phyloP scores from a whole-genome alignment of 2,329 filamentous ascomycete genomes.

The Alternaria hordeiaustralica region DNA sequence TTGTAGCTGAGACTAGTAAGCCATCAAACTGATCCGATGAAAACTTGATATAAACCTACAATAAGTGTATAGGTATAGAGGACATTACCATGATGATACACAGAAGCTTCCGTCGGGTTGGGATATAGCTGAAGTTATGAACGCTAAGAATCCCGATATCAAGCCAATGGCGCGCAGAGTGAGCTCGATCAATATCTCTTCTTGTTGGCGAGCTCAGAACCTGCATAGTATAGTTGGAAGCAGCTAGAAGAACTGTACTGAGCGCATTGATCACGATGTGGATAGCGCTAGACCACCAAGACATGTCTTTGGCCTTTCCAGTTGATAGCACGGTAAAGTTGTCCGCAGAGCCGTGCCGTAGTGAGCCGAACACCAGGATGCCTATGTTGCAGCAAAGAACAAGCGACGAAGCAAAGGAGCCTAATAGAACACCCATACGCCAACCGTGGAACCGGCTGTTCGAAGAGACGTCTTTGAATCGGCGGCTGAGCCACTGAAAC shows the following conservation, averaged over 20 bases:
- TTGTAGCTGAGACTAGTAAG: not conserved
- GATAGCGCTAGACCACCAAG: constrained; percentile 15
- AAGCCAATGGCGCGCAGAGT: constrained; percentile 47
- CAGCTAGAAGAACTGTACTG: constrained; percentile 36
- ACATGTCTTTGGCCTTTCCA: not conserved
- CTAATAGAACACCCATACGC: not conserved
- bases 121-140: constrained; percentile 41
- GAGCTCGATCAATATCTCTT: constrained; percentile 26
- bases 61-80: constrained; percentile 48
- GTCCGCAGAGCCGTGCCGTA: not conserved
- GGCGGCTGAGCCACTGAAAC: not conserved
- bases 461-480: not conserved
- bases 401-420: not conserved
- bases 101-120: constrained; percentile 4
- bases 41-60: constrained; percentile 39
- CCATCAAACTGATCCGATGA: not conserved
- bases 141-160: constrained; percentile 51
- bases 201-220: constrained; percentile 33
- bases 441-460: not conserved
- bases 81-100: constrained; percentile 26
- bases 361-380: not conserved
- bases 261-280: constrained; percentile 59
- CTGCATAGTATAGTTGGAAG: constrained; percentile 38
- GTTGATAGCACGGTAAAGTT: not conserved
- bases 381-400: not conserved